Percentiles rank a stretch among this genome's conserved stretches.
Evolutionary conservation across 225 moss, liverwort and hornwort species (phyloP).

Genomic region (Polytrichum formosum): DNA sequence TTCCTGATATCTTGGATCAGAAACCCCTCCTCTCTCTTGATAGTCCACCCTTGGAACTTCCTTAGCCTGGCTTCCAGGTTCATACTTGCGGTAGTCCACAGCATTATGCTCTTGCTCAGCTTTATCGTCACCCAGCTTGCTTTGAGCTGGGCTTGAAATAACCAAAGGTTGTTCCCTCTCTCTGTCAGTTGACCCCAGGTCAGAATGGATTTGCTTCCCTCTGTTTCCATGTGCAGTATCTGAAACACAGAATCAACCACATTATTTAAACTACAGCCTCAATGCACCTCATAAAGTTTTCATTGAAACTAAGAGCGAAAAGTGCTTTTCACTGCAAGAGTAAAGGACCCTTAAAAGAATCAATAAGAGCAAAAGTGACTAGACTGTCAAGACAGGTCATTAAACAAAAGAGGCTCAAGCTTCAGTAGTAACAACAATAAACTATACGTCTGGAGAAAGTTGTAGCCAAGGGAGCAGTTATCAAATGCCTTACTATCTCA

Average conservation of each 20-base stretch:
- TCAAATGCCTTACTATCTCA: neutral
- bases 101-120: conserved; percentile 39
- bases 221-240: neutral
- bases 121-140: neutral
- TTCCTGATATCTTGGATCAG: conserved; percentile 42
- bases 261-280: neutral
- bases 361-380: too few relatives aligned
- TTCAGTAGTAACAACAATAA: too few relatives aligned
- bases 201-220: neutral
- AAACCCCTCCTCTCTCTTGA: conserved; percentile 24
- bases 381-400: too few relatives aligned
- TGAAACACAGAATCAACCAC: neutral
- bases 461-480: too few relatives aligned
- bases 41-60: conserved; percentile 35
- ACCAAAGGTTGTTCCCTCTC: neutral
- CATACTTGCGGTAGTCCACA: conserved; percentile 24
- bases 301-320: neutral
- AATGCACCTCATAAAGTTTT: neutral
- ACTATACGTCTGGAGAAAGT: too few relatives aligned
- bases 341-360: too few relatives aligned
- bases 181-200: neutral
- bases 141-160: neutral
- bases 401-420: too few relatives aligned
- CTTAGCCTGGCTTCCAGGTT: conserved; percentile 26
- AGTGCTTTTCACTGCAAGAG: too few relatives aligned